Base-by-base conservation (phyloP, 2,329 filamentous ascomycete genomes). In the Aureobasidium sp. region DNA sequence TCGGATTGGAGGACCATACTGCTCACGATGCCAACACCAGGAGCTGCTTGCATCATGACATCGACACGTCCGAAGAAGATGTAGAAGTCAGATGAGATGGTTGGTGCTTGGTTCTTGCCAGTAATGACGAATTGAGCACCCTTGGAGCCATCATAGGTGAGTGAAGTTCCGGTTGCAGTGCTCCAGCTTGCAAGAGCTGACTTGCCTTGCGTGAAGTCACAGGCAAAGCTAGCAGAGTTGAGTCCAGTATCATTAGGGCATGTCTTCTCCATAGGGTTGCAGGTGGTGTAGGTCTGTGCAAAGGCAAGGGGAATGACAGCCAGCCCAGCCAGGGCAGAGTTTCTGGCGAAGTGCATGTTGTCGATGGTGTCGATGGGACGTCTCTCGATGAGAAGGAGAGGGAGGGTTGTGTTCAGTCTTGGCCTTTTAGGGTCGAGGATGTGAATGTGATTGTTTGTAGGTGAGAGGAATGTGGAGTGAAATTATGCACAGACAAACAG, bases 61-160 rank as follows among this genome's bases (percentile, higher is more conserved):
- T 93, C 90, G 62, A 90, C 86, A 64, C 86, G 84, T 60, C 91
- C 91, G 67, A 88, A 93, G 65, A 95, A 91, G 75, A 96, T 87
- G 77, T 91, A 94, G 73, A 91, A 93, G 68, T 87, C 84, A 48
- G 88, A 86, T 66, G 86, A 83, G 66, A 96, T 83, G 1, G 90
- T 95, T 0, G 90, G 89, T 0, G 90, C 88, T 69, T 95, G 85
- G 65, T 87, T 84, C 66, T 85, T 81, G 71, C 87, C 81, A 62
- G 74, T 77, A 75, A 96, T 86, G 57, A 82, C 87, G 76, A 95
- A 92, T 61, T 82, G 77, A 48, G 89, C 88, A 41, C 88, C 89
- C 42, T 73, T 63, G 31, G 84, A 76, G 62, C 81, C 80, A 51
- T 51, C 57, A 72, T 87, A 91, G 15, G 78, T 77, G 61, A 93